Percentiles rank a stretch among this genome's conserved stretches.
Conservation (phyloP, 441 rosid species). For the Euphorbia corollata region DNA sequence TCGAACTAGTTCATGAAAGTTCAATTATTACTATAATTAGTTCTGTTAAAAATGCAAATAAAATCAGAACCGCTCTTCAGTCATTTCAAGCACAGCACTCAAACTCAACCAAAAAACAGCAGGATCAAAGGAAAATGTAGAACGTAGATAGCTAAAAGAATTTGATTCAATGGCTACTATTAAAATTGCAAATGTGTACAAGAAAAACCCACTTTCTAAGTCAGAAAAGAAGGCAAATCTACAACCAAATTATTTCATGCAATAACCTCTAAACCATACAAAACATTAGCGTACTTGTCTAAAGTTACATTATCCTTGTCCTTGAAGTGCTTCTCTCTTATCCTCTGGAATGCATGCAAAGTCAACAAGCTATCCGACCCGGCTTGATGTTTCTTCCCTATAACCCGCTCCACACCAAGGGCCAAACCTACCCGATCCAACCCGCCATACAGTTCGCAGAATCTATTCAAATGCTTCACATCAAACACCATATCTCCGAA, state of each 20-base stretch:
- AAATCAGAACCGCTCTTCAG: not conserved
- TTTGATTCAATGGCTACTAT: constrained; percentile 11
- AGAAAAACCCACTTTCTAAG: constrained; percentile 16
- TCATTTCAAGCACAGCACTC: constrained; percentile 1
- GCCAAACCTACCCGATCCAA: constrained; percentile 42
- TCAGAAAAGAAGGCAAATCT: constrained; percentile 20
- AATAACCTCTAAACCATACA: constrained; percentile 45
- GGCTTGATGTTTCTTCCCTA: constrained; percentile 61
- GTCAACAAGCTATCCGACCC: constrained; percentile 66
- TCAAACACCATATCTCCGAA: constrained; percentile 48
- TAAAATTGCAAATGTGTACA: constrained; percentile 15
- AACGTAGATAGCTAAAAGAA: constrained; percentile 3
- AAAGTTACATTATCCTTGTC: constrained; percentile 19
- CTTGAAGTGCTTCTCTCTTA: constrained; percentile 33
- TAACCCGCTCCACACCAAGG: constrained; percentile 35
- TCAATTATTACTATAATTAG: not conserved
- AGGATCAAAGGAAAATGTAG: not conserved
- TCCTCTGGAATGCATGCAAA: constrained; percentile 42
- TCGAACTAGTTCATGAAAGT: not conserved
- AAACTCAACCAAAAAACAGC: not conserved
- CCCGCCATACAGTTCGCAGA: constrained; percentile 47
- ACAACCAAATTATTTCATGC: constrained; percentile 15
- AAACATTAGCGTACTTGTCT: constrained; percentile 51
- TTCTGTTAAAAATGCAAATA: not conserved
- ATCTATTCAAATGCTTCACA: constrained; percentile 53